Evolutionary conservation across 371 early-diverging fungal genomes (phyloP), one percentile per base, ranked within the genome.

Genomic region (Mortierella sp.): DNA sequence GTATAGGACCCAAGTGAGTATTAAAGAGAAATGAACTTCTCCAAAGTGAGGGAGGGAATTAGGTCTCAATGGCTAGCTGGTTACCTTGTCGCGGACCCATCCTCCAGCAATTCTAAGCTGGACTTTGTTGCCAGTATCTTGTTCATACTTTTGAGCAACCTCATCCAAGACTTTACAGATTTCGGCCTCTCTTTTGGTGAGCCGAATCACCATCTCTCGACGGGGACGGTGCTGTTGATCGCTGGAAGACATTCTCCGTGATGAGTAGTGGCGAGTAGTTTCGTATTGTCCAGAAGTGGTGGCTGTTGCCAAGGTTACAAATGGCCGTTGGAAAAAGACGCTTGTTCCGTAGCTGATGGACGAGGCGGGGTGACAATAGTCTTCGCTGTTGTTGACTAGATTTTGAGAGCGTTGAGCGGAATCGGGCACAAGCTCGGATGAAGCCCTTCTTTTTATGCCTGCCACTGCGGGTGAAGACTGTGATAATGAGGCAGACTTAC

Each of bases 11-110:
- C 18, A 18, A 43, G 11, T 60, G 60, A 15, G 5, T 19, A 25
- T 11, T 6, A 21, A 52, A 26, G 2, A 23, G 19, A 28, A 18
- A 19, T 28, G 3, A 52, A 25, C 21, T 23, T 21, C 18, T n/a
- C 21, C 7, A 21, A 25, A 47, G 3, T 5, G 26, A 28, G 26
- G 7, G 5, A 37, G 7, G 50, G 46, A 25, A 44, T 43, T 4
- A 3, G 37, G 5, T 21, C 28, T 23, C 21, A 11, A 37, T 14
- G 23, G 11, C 28, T 29, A 19, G 11, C 16, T 9, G 7, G 50
- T 51, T 84, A 93, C 94, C 89, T 99, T 99, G 83, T 99, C 99
- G 51, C 99, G 90, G 55, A 99, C 99, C 99, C 99, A 99, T 11
- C 99, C 99, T 65, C 99, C 99, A 26, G 97, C 98, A 60, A 98